These are phyloP conservation scores for Hericium rajendrae DNA, from an alignment of 768 basidiomycete species.

Conservation along the genomic window DNA sequence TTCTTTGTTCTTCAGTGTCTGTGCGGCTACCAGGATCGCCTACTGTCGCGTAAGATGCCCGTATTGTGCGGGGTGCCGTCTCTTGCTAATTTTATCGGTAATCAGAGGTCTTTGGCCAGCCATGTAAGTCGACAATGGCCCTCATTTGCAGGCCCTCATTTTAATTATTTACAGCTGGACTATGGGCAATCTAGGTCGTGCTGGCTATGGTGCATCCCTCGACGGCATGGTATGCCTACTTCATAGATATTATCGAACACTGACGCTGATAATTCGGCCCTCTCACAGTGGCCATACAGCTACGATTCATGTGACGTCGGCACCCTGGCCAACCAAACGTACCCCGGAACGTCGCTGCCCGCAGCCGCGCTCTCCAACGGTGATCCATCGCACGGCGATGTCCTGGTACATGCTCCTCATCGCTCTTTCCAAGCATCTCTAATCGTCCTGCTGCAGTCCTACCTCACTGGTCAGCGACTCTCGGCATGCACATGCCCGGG, in stretches of 20 bases:
- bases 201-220: slow-evolving; percentile 78
- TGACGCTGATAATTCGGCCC: slow-evolving; percentile 2
- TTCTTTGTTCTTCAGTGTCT: neutral
- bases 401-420: slow-evolving; percentile 29
- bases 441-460: slow-evolving; percentile 29
- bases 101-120: slow-evolving; percentile 40
- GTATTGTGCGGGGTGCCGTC: neutral
- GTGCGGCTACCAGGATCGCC: slow-evolving; percentile 12
- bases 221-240: slow-evolving; percentile 61
- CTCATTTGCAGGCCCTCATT: neutral
- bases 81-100: slow-evolving; percentile 13
- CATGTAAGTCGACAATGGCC: slow-evolving; percentile 20
- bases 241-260: neutral
- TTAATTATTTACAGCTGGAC: slow-evolving; percentile 25
- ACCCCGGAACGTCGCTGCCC: slow-evolving; percentile 62
- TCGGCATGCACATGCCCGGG: slow-evolving; percentile 83
- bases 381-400: slow-evolving; percentile 31
- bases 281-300: slow-evolving; percentile 64
- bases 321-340: slow-evolving; percentile 54
- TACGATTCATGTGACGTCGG: slow-evolving; percentile 74
- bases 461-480: slow-evolving; percentile 74
- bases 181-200: slow-evolving; percentile 76
- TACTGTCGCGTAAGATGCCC: neutral
- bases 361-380: slow-evolving; percentile 52
- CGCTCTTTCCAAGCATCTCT: neutral